Evolutionary conservation across 768 basidiomycete genomes (phyloP).

Genomic region (Psilocybe tampanensis): DNA sequence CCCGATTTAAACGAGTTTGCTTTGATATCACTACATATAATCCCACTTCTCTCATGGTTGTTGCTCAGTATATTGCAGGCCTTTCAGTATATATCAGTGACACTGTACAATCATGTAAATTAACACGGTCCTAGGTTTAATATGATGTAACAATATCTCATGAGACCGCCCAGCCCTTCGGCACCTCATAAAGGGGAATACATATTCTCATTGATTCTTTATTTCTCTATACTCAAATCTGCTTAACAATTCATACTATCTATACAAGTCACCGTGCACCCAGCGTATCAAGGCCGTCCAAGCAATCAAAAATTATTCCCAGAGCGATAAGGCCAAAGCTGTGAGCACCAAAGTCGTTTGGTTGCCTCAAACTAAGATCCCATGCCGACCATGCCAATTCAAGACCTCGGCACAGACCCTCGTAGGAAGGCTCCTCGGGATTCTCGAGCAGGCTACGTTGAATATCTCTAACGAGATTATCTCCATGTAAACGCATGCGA

Average conservation of each 20-base stretch:
- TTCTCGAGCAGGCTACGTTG: conserved; percentile 38
- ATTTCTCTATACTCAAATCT: no score
- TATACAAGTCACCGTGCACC: neutral
- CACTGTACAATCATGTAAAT: neutral
- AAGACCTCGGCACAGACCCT: conserved; percentile 41
- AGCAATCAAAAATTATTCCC: conserved; percentile 56
- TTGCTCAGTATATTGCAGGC: neutral
- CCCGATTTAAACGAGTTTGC: neutral
- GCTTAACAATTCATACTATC: no score
- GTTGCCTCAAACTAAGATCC: conserved; percentile 50
- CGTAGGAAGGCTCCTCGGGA: conserved; percentile 24
- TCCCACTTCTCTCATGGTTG: neutral
- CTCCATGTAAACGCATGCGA: conserved; percentile 62
- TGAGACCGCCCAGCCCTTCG: no score
- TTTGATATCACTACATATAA: conserved; percentile 1
- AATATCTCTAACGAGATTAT: conserved; percentile 52
- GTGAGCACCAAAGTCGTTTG: conserved; percentile 47
- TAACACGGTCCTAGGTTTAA: neutral
- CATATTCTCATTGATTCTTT: no score
- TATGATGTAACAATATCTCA: neutral
- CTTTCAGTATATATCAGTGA: no score
- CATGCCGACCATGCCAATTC: conserved; percentile 67
- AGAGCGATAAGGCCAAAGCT: conserved; percentile 75
- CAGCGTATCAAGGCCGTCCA: conserved; percentile 38
- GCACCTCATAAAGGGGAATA: no score